Evolutionary conservation across 805 yeast genomes (phyloP).

Genomic region (Zygosaccharomyces rouxii): DNA sequence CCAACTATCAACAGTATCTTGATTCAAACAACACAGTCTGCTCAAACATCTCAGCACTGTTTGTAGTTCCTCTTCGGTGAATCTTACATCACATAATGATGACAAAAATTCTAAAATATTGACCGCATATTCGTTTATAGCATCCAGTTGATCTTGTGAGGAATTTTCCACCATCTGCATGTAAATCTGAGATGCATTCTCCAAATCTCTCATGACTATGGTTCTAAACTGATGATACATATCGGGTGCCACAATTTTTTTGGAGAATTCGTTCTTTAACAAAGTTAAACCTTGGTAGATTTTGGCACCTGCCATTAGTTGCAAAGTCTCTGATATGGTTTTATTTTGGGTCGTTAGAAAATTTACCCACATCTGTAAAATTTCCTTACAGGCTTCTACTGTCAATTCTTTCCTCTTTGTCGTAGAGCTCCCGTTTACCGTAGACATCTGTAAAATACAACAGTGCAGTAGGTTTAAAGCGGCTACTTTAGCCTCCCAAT

Average conservation of each 20-base stretch:
- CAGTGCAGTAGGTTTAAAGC: conserved; percentile 51
- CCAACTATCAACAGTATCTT: conserved; percentile 45
- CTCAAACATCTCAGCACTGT: conserved; percentile 31
- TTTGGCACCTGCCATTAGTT: conserved; percentile 13
- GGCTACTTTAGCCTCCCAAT: conserved; percentile 41
- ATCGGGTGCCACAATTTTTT: conserved; percentile 17
- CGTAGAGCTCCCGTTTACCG: conserved; percentile 14
- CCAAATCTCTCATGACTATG: conserved; percentile 18
- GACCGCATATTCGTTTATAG: conserved; percentile 21
- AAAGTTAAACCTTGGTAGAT: conserved; percentile 25
- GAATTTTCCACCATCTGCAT: conserved; percentile 2
- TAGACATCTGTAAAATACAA: conserved; percentile 49
- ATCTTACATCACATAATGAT: conserved; percentile 10
- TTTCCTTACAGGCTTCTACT: conserved; percentile 16
- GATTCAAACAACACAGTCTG: conserved; percentile 41
- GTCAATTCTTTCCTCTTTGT: conserved; percentile 20
- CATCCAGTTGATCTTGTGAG: conserved; percentile 7
- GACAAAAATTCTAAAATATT: conserved; percentile 24
- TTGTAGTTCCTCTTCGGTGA: conserved; percentile 11
- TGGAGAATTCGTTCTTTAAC: conserved; percentile 24
- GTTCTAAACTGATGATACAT: conserved; percentile 10
- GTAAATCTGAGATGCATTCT: conserved; percentile 10
- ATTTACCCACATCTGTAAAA: conserved; percentile 13
- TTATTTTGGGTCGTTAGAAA: conserved; percentile 8
- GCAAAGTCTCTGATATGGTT: conserved; percentile 6